Evolutionary conservation across 1,284 basidiomycete genomes (phyloP).

Genomic region (Gymnopus androsaceus): DNA sequence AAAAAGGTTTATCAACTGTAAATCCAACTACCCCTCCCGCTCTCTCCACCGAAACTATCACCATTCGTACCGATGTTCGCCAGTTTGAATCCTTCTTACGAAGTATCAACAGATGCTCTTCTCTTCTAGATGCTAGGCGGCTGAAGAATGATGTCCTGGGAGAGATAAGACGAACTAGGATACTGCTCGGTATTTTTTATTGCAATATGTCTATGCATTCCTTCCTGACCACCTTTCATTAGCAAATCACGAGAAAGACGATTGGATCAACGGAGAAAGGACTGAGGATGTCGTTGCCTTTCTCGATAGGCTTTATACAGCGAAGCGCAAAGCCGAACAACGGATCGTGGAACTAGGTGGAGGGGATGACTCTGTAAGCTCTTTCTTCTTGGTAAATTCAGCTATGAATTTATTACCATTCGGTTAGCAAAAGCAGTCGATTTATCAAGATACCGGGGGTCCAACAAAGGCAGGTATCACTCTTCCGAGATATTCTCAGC

Average conservation of each 20-base stretch:
- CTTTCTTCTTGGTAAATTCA: not conserved
- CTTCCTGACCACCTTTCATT: constrained; percentile 9
- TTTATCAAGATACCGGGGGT: constrained; percentile 39
- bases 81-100: constrained; percentile 90
- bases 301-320: constrained; percentile 84
- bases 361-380: constrained; percentile 60
- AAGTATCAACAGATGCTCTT: constrained; percentile 81
- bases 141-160: constrained; percentile 87
- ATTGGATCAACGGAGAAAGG: constrained; percentile 80
- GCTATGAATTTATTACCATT: not conserved
- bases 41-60: constrained; percentile 66
- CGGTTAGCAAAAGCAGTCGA: constrained; percentile 28
- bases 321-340: constrained; percentile 83
- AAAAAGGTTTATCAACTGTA: constrained; percentile 40
- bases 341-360: constrained; percentile 79
- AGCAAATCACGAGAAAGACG: constrained; percentile 83
- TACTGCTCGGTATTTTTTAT: constrained; percentile 60
- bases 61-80: constrained; percentile 72
- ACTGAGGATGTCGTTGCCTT: constrained; percentile 86
- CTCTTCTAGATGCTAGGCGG: constrained; percentile 85
- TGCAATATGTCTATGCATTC: not conserved
- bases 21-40: constrained; percentile 25
- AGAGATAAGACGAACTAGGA: constrained; percentile 80
- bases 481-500: constrained; percentile 76
- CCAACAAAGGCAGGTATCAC: constrained; percentile 44